Percentiles rank a stretch among this genome's conserved stretches.
Conservation (phyloP, 2,329 filamentous ascomycete species). For the Bipolaris gigantea region DNA sequence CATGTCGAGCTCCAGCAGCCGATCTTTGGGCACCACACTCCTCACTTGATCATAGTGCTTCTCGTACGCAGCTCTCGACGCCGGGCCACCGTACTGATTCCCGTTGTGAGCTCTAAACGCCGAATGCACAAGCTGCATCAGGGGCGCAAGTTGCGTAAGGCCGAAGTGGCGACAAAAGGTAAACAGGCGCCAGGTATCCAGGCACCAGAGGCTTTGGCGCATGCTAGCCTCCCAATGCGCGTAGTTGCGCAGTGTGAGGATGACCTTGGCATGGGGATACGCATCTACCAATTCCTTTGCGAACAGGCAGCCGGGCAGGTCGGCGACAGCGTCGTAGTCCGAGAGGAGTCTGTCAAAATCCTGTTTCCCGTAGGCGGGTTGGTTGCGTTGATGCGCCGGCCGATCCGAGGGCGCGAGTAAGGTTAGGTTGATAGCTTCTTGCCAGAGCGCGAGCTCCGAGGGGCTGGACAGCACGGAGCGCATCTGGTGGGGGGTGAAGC, state of each 20-base stretch:
- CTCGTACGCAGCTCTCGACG: conserved; percentile 26
- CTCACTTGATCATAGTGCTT: conserved; percentile 32
- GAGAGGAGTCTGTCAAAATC: conserved; percentile 55
- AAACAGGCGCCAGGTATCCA: conserved; percentile 31
- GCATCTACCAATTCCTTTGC: conserved; percentile 33
- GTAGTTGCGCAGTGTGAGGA: conserved; percentile 35
- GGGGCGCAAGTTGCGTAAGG: conserved; percentile 28
- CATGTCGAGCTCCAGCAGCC: conserved; percentile 32
- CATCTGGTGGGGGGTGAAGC: conserved; percentile 33
- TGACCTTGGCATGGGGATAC: conserved; percentile 41
- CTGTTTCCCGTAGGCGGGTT: conserved; percentile 30
- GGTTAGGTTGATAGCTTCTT: conserved; percentile 35
- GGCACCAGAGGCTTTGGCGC: conserved; percentile 29
- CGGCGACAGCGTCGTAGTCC: conserved; percentile 44
- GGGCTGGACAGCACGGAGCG: conserved; percentile 24
- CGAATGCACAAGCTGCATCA: conserved; percentile 27
- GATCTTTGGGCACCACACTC: conserved; percentile 21
- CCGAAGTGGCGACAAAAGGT: conserved; percentile 20
- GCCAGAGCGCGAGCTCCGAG: conserved; percentile 28
- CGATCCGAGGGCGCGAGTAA: conserved; percentile 21
- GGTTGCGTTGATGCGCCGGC: conserved; percentile 9
- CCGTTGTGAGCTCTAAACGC: conserved; percentile 29
- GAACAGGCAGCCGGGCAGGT: conserved; percentile 36
- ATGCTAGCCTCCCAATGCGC: conserved; percentile 33
- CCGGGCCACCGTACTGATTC: conserved; percentile 26